Evolutionary conservation across 202 grass and related monocot genomes (phyloP).

Genomic region (Saccharum hybrid): DNA sequence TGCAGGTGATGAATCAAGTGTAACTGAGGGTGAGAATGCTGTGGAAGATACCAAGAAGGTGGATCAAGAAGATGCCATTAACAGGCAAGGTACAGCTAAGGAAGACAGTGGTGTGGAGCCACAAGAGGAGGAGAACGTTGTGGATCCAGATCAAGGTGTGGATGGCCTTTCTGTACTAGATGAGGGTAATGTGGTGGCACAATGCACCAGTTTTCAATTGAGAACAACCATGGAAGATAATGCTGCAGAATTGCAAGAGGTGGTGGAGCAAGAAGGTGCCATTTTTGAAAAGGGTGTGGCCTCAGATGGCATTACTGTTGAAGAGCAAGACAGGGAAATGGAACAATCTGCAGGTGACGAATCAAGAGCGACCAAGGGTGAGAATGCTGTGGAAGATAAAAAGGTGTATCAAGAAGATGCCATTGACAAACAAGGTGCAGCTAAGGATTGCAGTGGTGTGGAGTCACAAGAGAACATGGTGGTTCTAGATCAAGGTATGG

Average conservation of each 20-base stretch:
- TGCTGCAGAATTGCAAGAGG: slow-evolving; percentile 17
- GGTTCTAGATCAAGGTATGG: slow-evolving; percentile 4
- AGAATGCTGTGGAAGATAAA: background rate
- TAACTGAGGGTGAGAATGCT: background rate
- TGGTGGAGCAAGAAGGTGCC: slow-evolving; percentile 6
- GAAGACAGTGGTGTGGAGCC: slow-evolving; percentile 23
- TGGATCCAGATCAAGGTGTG: background rate
- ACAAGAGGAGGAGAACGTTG: background rate
- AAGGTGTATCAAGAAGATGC: slow-evolving; percentile 31
- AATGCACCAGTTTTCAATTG: slow-evolving; percentile 17
- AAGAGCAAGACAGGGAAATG: slow-evolving; percentile 30
- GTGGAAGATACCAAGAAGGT: slow-evolving; percentile 16
- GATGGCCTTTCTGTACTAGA: background rate
- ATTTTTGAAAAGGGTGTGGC: background rate
- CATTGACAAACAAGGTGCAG: background rate
- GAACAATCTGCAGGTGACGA: slow-evolving; percentile 3
- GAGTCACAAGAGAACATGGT: slow-evolving; percentile 13
- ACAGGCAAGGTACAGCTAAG: slow-evolving; percentile 10
- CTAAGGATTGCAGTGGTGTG: background rate
- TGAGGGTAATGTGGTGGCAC: slow-evolving; percentile 7
- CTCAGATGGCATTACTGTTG: background rate
- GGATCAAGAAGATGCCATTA: slow-evolving; percentile 29
- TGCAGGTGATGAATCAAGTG: background rate
- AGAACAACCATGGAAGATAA: background rate
- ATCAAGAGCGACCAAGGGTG: background rate